A percentile compares a stretch with the other conserved stretches of the same genome.
Evolutionary conservation across 164 flowering plant genomes (phyloP).

Genomic region (grape (Vitis vinifera)): DNA sequence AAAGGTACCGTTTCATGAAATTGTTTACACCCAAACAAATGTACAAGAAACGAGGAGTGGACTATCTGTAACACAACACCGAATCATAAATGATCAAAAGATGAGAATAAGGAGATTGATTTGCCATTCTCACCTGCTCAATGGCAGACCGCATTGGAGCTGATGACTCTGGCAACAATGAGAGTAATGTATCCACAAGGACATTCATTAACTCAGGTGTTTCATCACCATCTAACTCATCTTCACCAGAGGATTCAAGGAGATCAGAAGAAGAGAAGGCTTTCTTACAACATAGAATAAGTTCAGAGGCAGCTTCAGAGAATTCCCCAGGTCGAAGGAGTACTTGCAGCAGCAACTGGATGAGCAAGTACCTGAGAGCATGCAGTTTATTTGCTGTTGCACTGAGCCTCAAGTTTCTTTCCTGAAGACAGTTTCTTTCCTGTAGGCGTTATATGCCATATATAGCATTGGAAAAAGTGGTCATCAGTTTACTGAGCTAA

Average conservation of each 20-base stretch:
- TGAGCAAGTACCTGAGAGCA: constrained; percentile 79
- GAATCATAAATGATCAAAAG: too few relatives aligned
- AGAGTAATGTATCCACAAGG: constrained; percentile 85
- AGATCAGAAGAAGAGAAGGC: constrained; percentile 51
- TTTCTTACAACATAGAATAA: constrained; percentile 79
- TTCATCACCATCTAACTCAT: constrained; percentile 50
- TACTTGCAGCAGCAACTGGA: constrained; percentile 81
- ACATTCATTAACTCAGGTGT: constrained; percentile 80
- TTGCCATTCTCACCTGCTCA: constrained; percentile 71
- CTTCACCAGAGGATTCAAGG: constrained; percentile 58
- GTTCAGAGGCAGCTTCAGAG: constrained; percentile 78
- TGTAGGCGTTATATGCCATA: constrained; percentile 18
- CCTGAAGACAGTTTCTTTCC: constrained; percentile 78
- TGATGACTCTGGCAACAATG: constrained; percentile 84
- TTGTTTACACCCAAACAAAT: too few relatives aligned
- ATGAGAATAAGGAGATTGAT: not conserved
- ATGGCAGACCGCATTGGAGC: constrained; percentile 79
- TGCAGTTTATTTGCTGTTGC: constrained; percentile 55
- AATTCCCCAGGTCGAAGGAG: constrained; percentile 85
- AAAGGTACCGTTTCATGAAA: too few relatives aligned
- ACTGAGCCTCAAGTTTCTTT: constrained; percentile 52
- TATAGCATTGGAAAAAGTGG: not conserved
- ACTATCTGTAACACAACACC: too few relatives aligned
- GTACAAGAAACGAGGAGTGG: too few relatives aligned
- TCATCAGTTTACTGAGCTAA: constrained; percentile 1